Evolutionary conservation across 768 basidiomycete species (phyloP).

Genomic region (Pleurotus citrinopileatus): DNA sequence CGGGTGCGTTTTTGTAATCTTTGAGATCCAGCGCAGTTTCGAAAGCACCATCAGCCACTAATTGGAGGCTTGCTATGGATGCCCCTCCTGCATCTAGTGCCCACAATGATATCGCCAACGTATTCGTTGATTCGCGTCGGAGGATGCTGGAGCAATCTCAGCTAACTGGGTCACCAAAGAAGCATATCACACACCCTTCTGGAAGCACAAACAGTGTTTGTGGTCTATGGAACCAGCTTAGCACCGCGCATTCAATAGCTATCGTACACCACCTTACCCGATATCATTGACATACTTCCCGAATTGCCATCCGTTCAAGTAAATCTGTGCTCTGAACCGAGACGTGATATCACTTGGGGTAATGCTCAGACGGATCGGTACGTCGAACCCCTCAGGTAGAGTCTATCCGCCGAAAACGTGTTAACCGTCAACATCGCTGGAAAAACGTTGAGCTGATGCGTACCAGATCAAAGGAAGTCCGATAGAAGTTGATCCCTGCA

Average conservation of each 20-base stretch:
- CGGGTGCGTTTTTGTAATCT: constrained; percentile 38
- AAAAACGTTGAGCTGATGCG: constrained; percentile 4
- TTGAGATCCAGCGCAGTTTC: constrained; percentile 33
- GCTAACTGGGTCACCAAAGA: background rate
- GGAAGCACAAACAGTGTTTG: constrained; percentile 51
- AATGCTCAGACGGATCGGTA: constrained; percentile 43
- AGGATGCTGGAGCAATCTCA: constrained; percentile 30
- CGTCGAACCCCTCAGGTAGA: constrained; percentile 37
- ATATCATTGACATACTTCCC: constrained; percentile 53
- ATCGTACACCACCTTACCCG: constrained; percentile 27
- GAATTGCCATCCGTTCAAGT: constrained; percentile 52
- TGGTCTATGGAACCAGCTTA: constrained; percentile 24
- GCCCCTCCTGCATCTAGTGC: constrained; percentile 42
- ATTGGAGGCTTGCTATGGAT: constrained; percentile 35
- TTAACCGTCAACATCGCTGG: background rate
- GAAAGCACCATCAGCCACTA: constrained; percentile 45
- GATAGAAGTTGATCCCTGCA: constrained; percentile 42
- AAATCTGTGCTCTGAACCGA: constrained; percentile 49
- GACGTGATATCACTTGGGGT: constrained; percentile 40
- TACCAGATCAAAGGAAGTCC: constrained; percentile 40
- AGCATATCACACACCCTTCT: constrained; percentile 29
- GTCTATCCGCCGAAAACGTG: constrained; percentile 18
- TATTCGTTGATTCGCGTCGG: constrained; percentile 38
- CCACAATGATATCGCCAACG: constrained; percentile 47
- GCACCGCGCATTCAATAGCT: background rate